Percentiles rank a stretch among this genome's conserved stretches.
Conservation (phyloP, 2,329 filamentous ascomycete species). For the Trichoderma gracile region DNA sequence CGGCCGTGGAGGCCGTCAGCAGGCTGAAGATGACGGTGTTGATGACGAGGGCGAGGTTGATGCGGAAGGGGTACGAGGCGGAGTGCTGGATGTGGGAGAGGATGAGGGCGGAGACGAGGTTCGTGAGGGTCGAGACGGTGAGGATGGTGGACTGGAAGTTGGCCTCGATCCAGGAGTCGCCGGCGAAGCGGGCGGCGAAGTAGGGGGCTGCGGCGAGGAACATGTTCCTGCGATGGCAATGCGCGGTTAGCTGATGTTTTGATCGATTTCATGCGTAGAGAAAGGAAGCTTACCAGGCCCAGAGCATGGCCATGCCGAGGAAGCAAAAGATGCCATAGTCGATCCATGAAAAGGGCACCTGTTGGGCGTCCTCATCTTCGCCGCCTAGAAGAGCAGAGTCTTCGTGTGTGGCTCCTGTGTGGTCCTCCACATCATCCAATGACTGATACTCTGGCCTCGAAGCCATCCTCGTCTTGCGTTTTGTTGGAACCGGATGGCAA, state of each 20-base stretch:
- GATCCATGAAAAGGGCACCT: constrained; percentile 72
- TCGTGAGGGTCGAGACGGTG: constrained; percentile 81
- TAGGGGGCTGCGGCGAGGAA: constrained; percentile 94
- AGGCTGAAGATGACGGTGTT: constrained; percentile 76
- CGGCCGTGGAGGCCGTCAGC: constrained; percentile 75
- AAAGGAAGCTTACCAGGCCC: constrained; percentile 74
- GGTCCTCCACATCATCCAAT: constrained; percentile 30
- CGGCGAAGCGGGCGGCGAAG: constrained; percentile 78
- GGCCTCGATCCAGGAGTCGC: constrained; percentile 67
- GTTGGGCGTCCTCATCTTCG: constrained; percentile 39
- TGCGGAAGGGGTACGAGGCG: constrained; percentile 86
- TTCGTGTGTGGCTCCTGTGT: not conserved
- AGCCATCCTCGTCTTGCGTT: not conserved
- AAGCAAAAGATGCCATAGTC: constrained; percentile 85
- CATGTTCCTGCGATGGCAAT: constrained; percentile 82
- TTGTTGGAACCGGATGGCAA: not conserved
- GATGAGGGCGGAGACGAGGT: constrained; percentile 72
- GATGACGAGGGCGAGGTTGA: constrained; percentile 72
- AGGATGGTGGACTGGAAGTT: constrained; percentile 91
- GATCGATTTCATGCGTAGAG: no score
- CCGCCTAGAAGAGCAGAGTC: constrained; percentile 18
- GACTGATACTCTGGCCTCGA: constrained; percentile 35
- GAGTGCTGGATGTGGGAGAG: constrained; percentile 77
- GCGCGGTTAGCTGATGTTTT: no score
- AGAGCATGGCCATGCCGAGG: constrained; percentile 90